Evolutionary conservation across 1,139 yeast genomes (phyloP).

Genomic region (Nadsonia commutata): DNA sequence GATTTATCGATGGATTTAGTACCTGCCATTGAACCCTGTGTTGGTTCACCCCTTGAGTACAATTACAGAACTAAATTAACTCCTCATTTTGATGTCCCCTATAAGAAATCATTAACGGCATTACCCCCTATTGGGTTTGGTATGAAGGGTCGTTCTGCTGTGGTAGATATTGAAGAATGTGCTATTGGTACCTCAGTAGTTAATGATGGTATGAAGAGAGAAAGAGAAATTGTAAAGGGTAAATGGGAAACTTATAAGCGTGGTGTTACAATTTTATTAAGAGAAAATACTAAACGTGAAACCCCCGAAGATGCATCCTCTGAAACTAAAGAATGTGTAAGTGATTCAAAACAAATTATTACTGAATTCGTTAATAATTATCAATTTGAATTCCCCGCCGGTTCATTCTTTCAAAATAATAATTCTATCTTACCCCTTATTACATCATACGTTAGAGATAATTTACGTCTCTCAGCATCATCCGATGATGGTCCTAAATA

Average conservation of each 20-base stretch:
- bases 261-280: constrained; percentile 74
- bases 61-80: constrained; percentile 83
- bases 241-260: constrained; percentile 44
- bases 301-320: constrained; percentile 20
- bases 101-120: constrained; percentile 25
- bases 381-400: constrained; percentile 78
- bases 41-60: constrained; percentile 65
- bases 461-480: constrained; percentile 35
- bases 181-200: constrained; percentile 71
- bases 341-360: constrained; percentile 65
- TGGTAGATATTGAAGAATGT: constrained; percentile 92
- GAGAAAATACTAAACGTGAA: constrained; percentile 45
- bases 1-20: constrained; percentile 28
- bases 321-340: constrained; percentile 31
- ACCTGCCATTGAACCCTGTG: constrained; percentile 52
- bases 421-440: constrained; percentile 78
- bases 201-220: constrained; percentile 60
- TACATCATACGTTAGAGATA: constrained; percentile 63
- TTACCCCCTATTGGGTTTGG: constrained; percentile 84
- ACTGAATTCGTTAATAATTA: constrained; percentile 58
- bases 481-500: constrained; percentile 32
- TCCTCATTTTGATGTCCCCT: constrained; percentile 88
- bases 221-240: constrained; percentile 39
- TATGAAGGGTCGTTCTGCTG: constrained; percentile 53
- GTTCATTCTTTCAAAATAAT: constrained; percentile 92